phyloP scores from a whole-genome alignment of 108 stramenopile genomes.

The Licmophora abbreviata region DNA sequence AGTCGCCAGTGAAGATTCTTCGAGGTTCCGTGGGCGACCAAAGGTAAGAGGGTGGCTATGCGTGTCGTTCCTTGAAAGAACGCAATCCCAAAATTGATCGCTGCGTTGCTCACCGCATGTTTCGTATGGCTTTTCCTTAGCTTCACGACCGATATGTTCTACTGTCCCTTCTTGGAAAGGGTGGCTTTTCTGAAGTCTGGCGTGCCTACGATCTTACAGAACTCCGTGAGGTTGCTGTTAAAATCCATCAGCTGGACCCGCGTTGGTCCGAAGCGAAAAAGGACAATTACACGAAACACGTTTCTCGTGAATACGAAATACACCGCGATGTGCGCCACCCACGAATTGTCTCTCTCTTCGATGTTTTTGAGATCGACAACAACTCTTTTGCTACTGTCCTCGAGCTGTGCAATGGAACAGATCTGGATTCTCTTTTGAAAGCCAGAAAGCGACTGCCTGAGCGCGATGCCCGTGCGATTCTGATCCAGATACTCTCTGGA shows the following conservation, averaged over 20 bases:
- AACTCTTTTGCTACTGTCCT: slow-evolving; percentile 97
- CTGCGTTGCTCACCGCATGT: not conserved
- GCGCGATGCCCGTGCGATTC: slow-evolving; percentile 83
- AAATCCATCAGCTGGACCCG: slow-evolving; percentile 96
- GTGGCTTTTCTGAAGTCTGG: slow-evolving; percentile 99
- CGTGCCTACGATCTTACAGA: slow-evolving; percentile 83
- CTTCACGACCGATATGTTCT: slow-evolving; percentile 90
- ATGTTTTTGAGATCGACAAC: slow-evolving; percentile 97
- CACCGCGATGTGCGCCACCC: slow-evolving; percentile 93
- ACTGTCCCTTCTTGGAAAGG: slow-evolving; percentile 86
- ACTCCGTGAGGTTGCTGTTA: slow-evolving; percentile 89
- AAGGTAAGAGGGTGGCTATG: slow-evolving; percentile 47
- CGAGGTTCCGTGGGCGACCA: slow-evolving; percentile 52
- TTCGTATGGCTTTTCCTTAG: slow-evolving; percentile 12
- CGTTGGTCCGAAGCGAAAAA: slow-evolving; percentile 94
- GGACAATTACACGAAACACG: slow-evolving; percentile 95
- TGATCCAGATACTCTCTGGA: slow-evolving; percentile 92
- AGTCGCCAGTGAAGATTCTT: slow-evolving; percentile 76
- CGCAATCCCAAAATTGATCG: not conserved
- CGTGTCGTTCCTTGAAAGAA: not conserved
- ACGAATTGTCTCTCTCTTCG: slow-evolving; percentile 93
- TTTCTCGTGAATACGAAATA: slow-evolving; percentile 96
- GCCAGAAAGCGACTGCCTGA: slow-evolving; percentile 74
- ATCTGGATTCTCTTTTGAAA: slow-evolving; percentile 88
- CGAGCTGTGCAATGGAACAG: slow-evolving; percentile 92